phyloP scores from a whole-genome alignment of 2,329 filamentous ascomycete species.

The Beauveria sp. region DNA sequence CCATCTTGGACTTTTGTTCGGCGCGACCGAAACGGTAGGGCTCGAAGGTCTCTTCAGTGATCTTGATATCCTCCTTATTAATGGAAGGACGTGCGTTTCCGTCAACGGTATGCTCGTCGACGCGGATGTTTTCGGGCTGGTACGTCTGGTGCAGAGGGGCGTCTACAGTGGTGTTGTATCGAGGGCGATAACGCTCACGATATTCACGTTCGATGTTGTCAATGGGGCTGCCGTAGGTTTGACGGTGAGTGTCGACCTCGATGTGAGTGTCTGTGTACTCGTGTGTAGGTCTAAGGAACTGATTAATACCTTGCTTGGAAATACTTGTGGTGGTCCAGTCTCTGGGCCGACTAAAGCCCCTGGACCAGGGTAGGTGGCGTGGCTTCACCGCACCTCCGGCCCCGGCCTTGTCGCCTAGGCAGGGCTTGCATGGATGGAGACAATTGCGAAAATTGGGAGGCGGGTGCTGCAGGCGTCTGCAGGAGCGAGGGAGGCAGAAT shows the following conservation, averaged over 20 bases:
- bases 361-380: slow-evolving; percentile 2
- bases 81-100: slow-evolving; percentile 30
- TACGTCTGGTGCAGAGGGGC: slow-evolving; percentile 16
- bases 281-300: slow-evolving; percentile 25
- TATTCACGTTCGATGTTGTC: slow-evolving; percentile 61
- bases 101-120: slow-evolving; percentile 33
- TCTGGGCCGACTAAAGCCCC: slow-evolving; percentile 5
- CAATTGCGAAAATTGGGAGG: slow-evolving; percentile 8
- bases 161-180: slow-evolving; percentile 33
- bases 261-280: slow-evolving; percentile 57
- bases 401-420: neutral
- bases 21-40: slow-evolving; percentile 35
- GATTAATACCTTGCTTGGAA: neutral
- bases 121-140: slow-evolving; percentile 20
- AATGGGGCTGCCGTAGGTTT: slow-evolving; percentile 44
- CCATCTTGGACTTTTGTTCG: slow-evolving; percentile 49
- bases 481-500: slow-evolving; percentile 13
- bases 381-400: slow-evolving; percentile 7
- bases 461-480: slow-evolving; percentile 1
- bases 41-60: slow-evolving; percentile 61
- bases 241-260: slow-evolving; percentile 51
- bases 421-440: slow-evolving; percentile 4
- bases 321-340: neutral
- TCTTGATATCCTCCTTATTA: slow-evolving; percentile 48
- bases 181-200: slow-evolving; percentile 51